These are phyloP conservation scores for Dothidotthia symphoricarpi DNA, from an alignment of 2,329 filamentous ascomycete species.

Conservation along the genomic window DNA sequence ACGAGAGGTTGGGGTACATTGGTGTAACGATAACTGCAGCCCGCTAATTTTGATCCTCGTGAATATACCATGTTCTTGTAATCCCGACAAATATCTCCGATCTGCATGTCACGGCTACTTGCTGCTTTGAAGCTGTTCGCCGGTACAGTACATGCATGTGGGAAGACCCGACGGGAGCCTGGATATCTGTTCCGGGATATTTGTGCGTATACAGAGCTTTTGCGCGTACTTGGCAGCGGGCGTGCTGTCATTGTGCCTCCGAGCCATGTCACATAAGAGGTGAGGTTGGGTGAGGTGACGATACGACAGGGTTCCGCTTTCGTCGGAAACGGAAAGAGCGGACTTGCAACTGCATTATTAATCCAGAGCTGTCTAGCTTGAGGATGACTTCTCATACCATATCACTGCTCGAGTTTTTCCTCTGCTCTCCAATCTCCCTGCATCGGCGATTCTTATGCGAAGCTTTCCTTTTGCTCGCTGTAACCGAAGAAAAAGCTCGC, in stretches of 20 bases:
- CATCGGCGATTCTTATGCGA: neutral
- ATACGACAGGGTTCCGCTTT: neutral
- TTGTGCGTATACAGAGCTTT: neutral
- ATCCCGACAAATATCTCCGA: too few relatives aligned
- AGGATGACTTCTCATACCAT: neutral
- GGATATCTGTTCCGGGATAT: slow-evolving; percentile 2
- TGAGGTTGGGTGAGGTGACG: too few relatives aligned
- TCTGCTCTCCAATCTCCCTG: neutral
- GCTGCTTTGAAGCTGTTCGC: neutral
- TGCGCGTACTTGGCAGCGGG: slow-evolving; percentile 4
- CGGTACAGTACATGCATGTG: slow-evolving; percentile 14
- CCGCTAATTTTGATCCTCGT: too few relatives aligned
- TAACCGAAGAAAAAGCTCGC: neutral
- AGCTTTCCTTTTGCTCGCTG: too few relatives aligned
- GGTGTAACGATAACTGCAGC: too few relatives aligned
- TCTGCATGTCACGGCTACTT: too few relatives aligned
- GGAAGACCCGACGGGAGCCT: slow-evolving; percentile 9
- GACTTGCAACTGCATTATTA: too few relatives aligned
- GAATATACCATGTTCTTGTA: too few relatives aligned
- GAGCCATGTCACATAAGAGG: too few relatives aligned
- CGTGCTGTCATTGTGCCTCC: slow-evolving; percentile 14
- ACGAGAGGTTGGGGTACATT: too few relatives aligned
- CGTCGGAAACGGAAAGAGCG: neutral
- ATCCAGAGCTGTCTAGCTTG: neutral
- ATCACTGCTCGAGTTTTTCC: neutral